Evolutionary conservation across 345 rosid species (phyloP).

Genomic region (Eucalyptus virginea): DNA sequence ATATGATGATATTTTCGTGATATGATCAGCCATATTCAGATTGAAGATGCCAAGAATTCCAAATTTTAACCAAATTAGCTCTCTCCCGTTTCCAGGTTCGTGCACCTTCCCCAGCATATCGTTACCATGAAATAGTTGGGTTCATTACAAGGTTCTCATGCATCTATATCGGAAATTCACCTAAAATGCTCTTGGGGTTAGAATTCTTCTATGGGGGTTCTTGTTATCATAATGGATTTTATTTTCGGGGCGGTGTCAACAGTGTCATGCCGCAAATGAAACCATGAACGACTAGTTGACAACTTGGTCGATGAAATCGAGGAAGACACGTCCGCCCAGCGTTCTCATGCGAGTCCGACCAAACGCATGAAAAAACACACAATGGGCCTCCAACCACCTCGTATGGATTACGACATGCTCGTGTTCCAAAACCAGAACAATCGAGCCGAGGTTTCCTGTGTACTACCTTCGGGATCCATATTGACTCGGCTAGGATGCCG

Average conservation of each 20-base stretch:
- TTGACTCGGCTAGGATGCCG: not conserved
- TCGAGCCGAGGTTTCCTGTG: not conserved
- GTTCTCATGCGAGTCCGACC: not conserved
- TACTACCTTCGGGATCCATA: not conserved
- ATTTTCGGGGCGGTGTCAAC: not conserved
- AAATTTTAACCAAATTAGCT: not conserved
- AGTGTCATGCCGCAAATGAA: not conserved
- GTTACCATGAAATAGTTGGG: not conserved
- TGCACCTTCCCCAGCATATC: not conserved
- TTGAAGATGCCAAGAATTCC: not conserved
- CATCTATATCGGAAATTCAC: not conserved
- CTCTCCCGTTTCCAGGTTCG: not conserved
- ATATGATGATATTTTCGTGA: not conserved
- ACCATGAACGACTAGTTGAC: not conserved
- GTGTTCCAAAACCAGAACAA: not conserved
- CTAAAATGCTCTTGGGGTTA: not conserved
- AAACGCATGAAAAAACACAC: not conserved
- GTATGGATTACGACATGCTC: not conserved
- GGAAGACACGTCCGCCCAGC: not conserved
- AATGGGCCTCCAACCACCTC: not conserved
- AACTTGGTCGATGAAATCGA: not conserved
- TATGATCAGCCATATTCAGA: accelerated
- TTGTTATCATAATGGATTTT: not conserved
- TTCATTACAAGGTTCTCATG: not conserved
- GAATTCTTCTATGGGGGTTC: not conserved